A percentile compares a stretch with the other conserved stretches of the same genome.
These are phyloP conservation scores for Apiospora marii DNA, from an alignment of 2,329 filamentous ascomycete species.

Conservation along the genomic window DNA sequence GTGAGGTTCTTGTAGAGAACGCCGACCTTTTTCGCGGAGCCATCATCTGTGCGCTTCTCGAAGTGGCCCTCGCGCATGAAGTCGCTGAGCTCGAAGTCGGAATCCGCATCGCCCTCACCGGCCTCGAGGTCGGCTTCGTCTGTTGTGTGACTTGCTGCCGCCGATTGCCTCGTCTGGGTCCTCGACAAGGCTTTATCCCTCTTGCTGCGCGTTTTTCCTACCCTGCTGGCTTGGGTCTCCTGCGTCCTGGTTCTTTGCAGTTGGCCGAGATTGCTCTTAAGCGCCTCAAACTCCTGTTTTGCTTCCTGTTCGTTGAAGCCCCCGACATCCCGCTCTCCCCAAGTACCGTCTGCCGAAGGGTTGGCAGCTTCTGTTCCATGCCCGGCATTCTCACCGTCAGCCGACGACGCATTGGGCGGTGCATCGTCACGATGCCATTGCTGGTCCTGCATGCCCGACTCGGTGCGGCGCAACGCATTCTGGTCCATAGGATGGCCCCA, in stretches of 20 bases:
- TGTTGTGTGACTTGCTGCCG: slow-evolving; percentile 35
- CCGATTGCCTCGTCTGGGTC: slow-evolving; percentile 26
- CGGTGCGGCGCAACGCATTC: slow-evolving; percentile 43
- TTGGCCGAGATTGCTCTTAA: slow-evolving; percentile 45
- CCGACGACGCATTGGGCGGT: slow-evolving; percentile 30
- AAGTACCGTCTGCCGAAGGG: slow-evolving; percentile 39
- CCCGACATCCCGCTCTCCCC: slow-evolving; percentile 48
- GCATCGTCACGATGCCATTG: slow-evolving; percentile 37
- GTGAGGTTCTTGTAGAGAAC: slow-evolving; percentile 80
- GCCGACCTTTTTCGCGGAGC: slow-evolving; percentile 79
- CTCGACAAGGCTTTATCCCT: slow-evolving; percentile 26
- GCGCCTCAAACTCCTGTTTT: slow-evolving; percentile 45
- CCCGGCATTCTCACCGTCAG: slow-evolving; percentile 9
- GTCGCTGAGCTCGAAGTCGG: slow-evolving; percentile 71
- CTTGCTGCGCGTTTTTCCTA: slow-evolving; percentile 25
- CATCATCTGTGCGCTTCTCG: slow-evolving; percentile 71
- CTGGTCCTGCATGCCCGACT: slow-evolving; percentile 40
- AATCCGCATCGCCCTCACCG: slow-evolving; percentile 57
- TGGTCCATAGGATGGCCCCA: slow-evolving; percentile 42
- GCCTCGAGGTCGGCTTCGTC: slow-evolving; percentile 40
- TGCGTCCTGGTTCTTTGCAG: slow-evolving; percentile 45
- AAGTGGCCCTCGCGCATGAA: slow-evolving; percentile 80
- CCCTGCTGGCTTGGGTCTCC: slow-evolving; percentile 43
- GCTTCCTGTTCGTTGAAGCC: slow-evolving; percentile 45
- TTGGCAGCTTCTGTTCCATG: slow-evolving; percentile 25